phyloP scores from a whole-genome alignment of 331 rosid genomes.

The Quercus phellos region DNA sequence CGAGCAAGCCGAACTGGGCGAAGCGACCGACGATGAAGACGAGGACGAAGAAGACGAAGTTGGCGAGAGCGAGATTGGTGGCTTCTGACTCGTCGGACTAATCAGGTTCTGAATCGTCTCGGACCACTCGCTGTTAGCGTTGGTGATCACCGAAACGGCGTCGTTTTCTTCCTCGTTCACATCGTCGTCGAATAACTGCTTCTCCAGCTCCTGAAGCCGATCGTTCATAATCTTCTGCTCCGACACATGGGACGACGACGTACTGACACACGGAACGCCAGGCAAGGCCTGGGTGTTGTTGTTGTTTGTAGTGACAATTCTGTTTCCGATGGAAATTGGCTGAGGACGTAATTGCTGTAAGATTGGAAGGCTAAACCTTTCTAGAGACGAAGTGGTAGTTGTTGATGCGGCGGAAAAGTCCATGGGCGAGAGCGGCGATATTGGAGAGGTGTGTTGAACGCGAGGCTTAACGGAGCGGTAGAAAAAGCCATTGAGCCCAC shows the following conservation, averaged over 20 bases:
- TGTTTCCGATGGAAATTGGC: constrained; percentile 8
- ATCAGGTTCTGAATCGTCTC: constrained; percentile 71
- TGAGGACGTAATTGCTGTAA: constrained; percentile 58
- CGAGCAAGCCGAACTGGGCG: constrained; percentile 37
- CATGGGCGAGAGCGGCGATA: constrained; percentile 44
- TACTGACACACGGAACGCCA: not conserved
- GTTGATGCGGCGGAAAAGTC: constrained; percentile 39
- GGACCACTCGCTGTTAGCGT: constrained; percentile 54
- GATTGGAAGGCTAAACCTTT: constrained; percentile 38
- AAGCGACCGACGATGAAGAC: constrained; percentile 52
- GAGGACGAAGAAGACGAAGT: constrained; percentile 44
- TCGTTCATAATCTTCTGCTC: constrained; percentile 53
- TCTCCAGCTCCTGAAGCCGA: constrained; percentile 59
- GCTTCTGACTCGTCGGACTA: constrained; percentile 38
- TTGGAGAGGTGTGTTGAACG: constrained; percentile 38
- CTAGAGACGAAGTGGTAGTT: constrained; percentile 11
- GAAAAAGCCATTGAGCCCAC: constrained; percentile 26
- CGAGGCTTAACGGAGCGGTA: constrained; percentile 64
- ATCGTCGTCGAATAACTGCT: constrained; percentile 71
- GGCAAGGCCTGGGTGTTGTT: not conserved
- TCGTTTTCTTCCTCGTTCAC: constrained; percentile 41
- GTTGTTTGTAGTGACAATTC: not conserved
- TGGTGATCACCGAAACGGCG: constrained; percentile 53
- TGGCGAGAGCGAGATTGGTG: constrained; percentile 53
- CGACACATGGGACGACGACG: constrained; percentile 8